Conservation (phyloP, 1,139 yeast genomes). For the Petasospora fabianii region DNA sequence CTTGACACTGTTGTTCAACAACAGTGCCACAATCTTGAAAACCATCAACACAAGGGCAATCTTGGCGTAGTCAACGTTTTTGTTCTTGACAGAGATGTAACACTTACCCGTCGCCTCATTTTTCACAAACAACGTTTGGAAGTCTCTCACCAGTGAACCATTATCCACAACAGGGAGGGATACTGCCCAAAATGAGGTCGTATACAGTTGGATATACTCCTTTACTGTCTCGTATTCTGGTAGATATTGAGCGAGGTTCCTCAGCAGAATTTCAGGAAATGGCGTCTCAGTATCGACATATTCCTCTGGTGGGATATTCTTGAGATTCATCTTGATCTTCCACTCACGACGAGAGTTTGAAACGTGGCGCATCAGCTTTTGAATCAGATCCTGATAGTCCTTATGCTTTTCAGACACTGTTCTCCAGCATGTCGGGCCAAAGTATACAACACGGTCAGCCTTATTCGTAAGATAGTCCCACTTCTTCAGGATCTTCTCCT, state of each 20-base stretch:
- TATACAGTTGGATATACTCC: conserved; percentile 14
- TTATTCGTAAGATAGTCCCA: conserved; percentile 5
- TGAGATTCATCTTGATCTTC: conserved; percentile 17
- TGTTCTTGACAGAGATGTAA: conserved; percentile 10
- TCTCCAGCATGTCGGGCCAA: conserved; percentile 26
- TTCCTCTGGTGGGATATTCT: conserved; percentile 12
- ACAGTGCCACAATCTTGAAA: conserved; percentile 19
- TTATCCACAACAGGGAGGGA: conserved; percentile 19
- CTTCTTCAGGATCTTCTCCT: conserved; percentile 2
- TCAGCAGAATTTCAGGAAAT: conserved; percentile 18
- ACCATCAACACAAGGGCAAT: conserved; percentile 19
- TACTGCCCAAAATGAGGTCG: conserved; percentile 17
- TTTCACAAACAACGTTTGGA: conserved; percentile 16
- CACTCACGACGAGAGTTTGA: conserved; percentile 22
- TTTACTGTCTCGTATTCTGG: conserved; percentile 19
- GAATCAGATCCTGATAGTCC: conserved; percentile 11
- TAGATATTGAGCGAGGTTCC: conserved; percentile 16
- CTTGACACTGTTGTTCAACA: conserved; percentile 13
- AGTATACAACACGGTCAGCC: conserved; percentile 16
- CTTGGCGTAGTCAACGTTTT: conserved; percentile 21
- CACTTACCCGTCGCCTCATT: conserved; percentile 13
- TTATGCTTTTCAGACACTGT: conserved; percentile 14
- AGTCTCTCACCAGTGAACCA: conserved; percentile 13
- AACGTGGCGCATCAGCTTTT: conserved; percentile 14
- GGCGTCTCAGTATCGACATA: conserved; percentile 13